A percentile compares a stretch with the other conserved stretches of the same genome.
Conservation (phyloP, 73 alveolate genomes). For the Paramecium caudatum region DNA sequence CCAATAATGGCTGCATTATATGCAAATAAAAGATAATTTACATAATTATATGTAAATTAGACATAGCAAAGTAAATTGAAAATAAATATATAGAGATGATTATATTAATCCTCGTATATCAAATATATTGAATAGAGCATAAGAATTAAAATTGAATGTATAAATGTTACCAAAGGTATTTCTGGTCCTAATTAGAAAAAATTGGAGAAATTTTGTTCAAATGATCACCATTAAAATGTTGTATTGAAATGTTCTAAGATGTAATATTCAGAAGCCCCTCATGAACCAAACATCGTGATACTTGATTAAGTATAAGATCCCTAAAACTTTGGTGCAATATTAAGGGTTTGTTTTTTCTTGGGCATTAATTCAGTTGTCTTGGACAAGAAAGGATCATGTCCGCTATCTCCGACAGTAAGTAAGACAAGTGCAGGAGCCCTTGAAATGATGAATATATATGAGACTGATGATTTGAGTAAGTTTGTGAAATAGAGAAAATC, state of each 20-base stretch:
- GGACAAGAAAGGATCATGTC: conserved; percentile 75
- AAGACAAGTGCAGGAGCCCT: conserved; percentile 87
- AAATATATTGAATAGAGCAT: conserved; percentile 77
- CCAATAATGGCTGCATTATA: conserved; percentile 84
- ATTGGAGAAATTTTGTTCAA: conserved; percentile 72
- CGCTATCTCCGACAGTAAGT: conserved; percentile 85
- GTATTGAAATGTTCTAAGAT: conserved; percentile 78
- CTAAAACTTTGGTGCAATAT: conserved; percentile 86
- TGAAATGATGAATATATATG: conserved; percentile 82
- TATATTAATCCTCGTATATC: conserved; percentile 75
- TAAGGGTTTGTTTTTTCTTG: conserved; percentile 81
- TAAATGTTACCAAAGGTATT: conserved; percentile 69
- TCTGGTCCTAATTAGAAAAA: conserved; percentile 35
- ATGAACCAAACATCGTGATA: conserved; percentile 72
- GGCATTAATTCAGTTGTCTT: conserved; percentile 84
- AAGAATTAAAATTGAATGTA: conserved; percentile 70
- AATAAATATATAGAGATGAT: background rate
- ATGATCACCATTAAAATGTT: conserved; percentile 82
- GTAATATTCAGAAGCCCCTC: conserved; percentile 57
- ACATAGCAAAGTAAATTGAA: conserved; percentile 69
- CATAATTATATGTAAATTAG: conserved; percentile 74
- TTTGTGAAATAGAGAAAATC: conserved; percentile 17
- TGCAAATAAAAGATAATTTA: conserved; percentile 81
- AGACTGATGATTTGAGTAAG: conserved; percentile 30
- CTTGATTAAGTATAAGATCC: conserved; percentile 86